These are phyloP conservation scores for Alliaria petiolata DNA, from an alignment of 345 rosid species.

Conservation along the genomic window DNA sequence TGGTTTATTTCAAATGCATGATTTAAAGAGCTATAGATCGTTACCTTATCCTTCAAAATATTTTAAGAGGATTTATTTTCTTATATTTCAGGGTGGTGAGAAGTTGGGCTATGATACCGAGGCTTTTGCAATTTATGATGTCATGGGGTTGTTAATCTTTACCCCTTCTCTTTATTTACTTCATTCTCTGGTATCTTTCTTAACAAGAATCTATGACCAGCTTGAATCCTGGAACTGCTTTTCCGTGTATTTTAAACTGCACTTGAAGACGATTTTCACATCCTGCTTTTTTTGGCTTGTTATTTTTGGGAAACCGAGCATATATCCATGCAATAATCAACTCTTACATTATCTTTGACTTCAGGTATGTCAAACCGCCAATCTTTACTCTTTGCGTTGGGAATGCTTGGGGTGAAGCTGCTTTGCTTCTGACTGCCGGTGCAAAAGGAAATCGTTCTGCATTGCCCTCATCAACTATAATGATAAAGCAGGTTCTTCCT, in stretches of 20 bases:
- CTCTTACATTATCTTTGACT: slow-evolving; percentile 14
- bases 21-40: neutral
- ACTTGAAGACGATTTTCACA: neutral
- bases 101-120: slow-evolving; percentile 88
- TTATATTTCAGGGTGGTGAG: slow-evolving; percentile 37
- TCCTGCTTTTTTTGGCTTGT: neutral
- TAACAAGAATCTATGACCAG: neutral
- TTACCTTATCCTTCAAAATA: neutral
- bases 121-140: slow-evolving; percentile 91
- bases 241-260: neutral
- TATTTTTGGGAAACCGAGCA: neutral
- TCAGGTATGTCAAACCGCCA: slow-evolving; percentile 79
- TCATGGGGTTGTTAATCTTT: slow-evolving; percentile 58
- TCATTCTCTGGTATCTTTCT: neutral
- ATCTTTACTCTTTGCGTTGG: slow-evolving; percentile 94
- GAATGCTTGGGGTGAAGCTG: slow-evolving; percentile 99
- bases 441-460: slow-evolving; percentile 44
- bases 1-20: neutral
- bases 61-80: neutral
- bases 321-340: neutral
- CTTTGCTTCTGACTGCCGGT: slow-evolving; percentile 55
- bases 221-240: slow-evolving; percentile 2
- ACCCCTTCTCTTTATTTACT: slow-evolving; percentile 3
- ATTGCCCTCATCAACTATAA: slow-evolving; percentile 39
- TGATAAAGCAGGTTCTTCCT: slow-evolving; percentile 39